Conservation (phyloP, 768 basidiomycete genomes). For the Russula brevipes region DNA sequence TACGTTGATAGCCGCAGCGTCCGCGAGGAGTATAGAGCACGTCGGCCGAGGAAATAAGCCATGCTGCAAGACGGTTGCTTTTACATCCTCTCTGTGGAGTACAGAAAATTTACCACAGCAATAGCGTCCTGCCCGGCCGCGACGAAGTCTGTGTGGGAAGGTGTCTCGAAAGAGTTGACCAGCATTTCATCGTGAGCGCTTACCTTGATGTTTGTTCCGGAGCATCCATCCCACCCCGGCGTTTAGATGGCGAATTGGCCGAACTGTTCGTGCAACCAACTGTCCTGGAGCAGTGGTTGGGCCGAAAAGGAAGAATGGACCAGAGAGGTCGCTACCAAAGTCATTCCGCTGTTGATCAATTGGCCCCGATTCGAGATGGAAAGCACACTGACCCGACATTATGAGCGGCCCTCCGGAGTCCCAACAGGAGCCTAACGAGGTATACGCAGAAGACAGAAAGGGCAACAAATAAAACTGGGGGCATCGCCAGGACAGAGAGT, state of each 20-base stretch:
- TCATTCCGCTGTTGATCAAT: neutral
- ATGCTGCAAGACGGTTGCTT: neutral
- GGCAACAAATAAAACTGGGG: neutral
- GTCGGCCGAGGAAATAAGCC: constrained; percentile 1
- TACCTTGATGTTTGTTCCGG: constrained; percentile 2
- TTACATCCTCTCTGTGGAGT: neutral
- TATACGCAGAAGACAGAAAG: neutral
- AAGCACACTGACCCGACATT: neutral
- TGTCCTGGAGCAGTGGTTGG: neutral
- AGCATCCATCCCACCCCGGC: neutral
- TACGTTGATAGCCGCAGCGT: constrained; percentile 19
- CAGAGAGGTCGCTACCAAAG: constrained; percentile 1
- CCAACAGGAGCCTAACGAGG: neutral
- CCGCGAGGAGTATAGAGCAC: constrained; percentile 8
- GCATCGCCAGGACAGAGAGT: neutral
- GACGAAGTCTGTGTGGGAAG: constrained; percentile 7
- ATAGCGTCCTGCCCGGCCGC: constrained; percentile 11
- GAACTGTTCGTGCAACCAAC: neutral
- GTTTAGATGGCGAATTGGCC: neutral
- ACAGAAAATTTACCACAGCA: neutral
- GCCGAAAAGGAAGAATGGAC: neutral
- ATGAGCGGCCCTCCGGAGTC: constrained; percentile 3
- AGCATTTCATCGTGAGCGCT: neutral
- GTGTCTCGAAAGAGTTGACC: neutral
- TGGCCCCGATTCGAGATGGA: neutral